Evolutionary conservation across 2,329 filamentous ascomycete genomes (phyloP).

Genomic region (Alternaria sp.): DNA sequence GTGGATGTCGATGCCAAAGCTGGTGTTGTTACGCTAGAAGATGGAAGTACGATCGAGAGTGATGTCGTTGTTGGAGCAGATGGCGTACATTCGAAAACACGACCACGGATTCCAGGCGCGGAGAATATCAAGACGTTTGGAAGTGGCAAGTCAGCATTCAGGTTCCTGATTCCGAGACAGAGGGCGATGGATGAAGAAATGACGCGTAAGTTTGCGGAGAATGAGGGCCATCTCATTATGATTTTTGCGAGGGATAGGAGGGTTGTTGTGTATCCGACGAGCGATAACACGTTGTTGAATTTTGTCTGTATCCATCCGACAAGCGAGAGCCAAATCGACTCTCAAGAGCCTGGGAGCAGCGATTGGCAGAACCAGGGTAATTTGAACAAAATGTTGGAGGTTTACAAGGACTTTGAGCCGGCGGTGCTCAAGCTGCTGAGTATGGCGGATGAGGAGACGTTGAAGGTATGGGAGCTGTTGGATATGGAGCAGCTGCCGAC

Average conservation of each 20-base stretch:
- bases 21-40: constrained; percentile 38
- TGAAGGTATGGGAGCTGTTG: constrained; percentile 51
- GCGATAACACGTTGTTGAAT: constrained; percentile 58
- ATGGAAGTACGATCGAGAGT: constrained; percentile 55
- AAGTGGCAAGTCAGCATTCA: constrained; percentile 66
- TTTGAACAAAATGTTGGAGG: constrained; percentile 51
- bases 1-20: constrained; percentile 53
- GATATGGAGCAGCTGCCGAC: constrained; percentile 68
- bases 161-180: constrained; percentile 63
- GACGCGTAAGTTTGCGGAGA: constrained; percentile 50
- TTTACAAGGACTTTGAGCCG: constrained; percentile 51
- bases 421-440: constrained; percentile 48
- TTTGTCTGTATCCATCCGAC: constrained; percentile 56
- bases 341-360: constrained; percentile 17
- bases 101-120: constrained; percentile 35
- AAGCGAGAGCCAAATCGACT: constrained; percentile 35
- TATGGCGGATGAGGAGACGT: constrained; percentile 50
- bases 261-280: constrained; percentile 60
- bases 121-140: constrained; percentile 51
- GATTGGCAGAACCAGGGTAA: constrained; percentile 52
- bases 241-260: constrained; percentile 55
- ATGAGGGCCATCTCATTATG: constrained; percentile 56
- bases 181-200: constrained; percentile 52
- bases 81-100: constrained; percentile 59
- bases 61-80: constrained; percentile 64